These are phyloP conservation scores for Russula brevipes DNA, from an alignment of 768 basidiomycete genomes.

Conservation along the genomic window DNA sequence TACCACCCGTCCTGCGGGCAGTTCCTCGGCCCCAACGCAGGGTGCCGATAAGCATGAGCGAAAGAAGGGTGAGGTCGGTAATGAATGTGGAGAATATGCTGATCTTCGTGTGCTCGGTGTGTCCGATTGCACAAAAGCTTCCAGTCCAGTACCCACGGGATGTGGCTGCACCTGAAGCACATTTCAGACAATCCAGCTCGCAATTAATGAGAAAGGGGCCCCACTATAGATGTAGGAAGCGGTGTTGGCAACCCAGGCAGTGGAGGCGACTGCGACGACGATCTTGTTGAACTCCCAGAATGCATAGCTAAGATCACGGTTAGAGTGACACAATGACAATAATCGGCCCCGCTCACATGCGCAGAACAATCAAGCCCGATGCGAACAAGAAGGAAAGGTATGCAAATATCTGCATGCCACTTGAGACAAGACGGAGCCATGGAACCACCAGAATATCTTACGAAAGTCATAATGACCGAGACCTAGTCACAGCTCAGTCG, in stretches of 20 bases:
- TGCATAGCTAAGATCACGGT: neutral
- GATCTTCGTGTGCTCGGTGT: neutral
- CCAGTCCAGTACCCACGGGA: neutral
- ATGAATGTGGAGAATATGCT: neutral
- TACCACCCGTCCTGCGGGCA: neutral
- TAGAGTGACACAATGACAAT: neutral
- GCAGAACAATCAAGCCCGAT: neutral
- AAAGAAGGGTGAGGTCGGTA: neutral
- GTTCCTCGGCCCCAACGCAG: neutral
- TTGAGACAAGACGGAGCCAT: neutral
- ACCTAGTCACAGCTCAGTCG: neutral
- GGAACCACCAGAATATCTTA: neutral
- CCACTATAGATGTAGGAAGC: neutral
- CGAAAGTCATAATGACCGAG: neutral
- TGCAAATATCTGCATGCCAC: too few species aligned
- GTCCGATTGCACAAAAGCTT: neutral
- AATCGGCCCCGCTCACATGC: neutral
- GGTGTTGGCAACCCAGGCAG: neutral
- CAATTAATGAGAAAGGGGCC: neutral
- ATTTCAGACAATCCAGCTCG: neutral
- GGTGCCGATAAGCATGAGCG: constrained; percentile 1
- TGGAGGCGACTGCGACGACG: neutral
- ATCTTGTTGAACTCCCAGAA: constrained; percentile 7
- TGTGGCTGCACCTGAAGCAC: neutral
- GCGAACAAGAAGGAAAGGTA: too few species aligned